These are phyloP conservation scores for Colletotrichum caudatum DNA, from an alignment of 2,329 filamentous ascomycete species.

Conservation along the genomic window DNA sequence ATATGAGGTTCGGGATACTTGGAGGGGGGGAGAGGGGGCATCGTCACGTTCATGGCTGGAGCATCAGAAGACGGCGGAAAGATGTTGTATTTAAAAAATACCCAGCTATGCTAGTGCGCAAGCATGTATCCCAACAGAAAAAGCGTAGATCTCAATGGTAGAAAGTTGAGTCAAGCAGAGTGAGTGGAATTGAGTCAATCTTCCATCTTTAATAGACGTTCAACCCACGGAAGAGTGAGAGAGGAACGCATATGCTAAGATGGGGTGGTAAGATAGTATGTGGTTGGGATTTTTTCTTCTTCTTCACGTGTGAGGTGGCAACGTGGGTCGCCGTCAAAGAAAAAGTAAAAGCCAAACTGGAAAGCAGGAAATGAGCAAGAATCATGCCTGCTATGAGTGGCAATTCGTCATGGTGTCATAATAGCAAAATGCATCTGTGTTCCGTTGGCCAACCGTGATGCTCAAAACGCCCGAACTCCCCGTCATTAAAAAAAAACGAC, in stretches of 20 bases:
- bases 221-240: slow-evolving; percentile 62
- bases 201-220: slow-evolving; percentile 68
- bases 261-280: slow-evolving; percentile 52
- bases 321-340: slow-evolving; percentile 7
- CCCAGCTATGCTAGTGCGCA: neutral
- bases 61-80: neutral
- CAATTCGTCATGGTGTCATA: slow-evolving; percentile 32
- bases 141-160: slow-evolving; percentile 59
- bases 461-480: slow-evolving; percentile 40
- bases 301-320: slow-evolving; percentile 11
- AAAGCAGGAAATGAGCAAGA: neutral
- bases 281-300: slow-evolving; percentile 13
- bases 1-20: no score
- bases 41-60: neutral
- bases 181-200: slow-evolving; percentile 62
- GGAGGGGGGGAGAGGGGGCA: no score
- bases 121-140: slow-evolving; percentile 60
- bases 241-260: slow-evolving; percentile 68
- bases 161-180: slow-evolving; percentile 61
- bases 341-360: neutral
- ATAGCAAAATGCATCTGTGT: slow-evolving; percentile 36
- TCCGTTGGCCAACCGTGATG: slow-evolving; percentile 13
- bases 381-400: slow-evolving; percentile 20
- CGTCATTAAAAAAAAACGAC: slow-evolving; percentile 40
- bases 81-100: neutral